These are phyloP conservation scores for Pythium phragmitis DNA, from an alignment of 352 stramenopile species.

Conservation along the genomic window DNA sequence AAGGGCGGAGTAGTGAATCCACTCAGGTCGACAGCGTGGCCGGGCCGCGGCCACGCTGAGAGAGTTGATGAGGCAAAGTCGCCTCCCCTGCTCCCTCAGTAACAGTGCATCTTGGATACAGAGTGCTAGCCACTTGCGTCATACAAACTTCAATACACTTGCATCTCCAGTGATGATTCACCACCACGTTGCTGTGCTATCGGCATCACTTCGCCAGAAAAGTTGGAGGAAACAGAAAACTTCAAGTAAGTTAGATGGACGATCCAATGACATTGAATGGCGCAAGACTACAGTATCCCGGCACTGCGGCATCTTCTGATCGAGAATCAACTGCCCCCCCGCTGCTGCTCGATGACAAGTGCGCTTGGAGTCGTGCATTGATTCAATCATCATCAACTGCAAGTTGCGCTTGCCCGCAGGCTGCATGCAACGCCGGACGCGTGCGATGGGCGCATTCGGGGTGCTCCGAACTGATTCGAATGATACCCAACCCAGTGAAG, in stretches of 20 bases:
- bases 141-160: not conserved
- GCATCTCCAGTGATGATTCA: too few species aligned
- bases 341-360: not conserved
- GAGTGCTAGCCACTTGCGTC: not conserved
- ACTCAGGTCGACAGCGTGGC: not conserved
- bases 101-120: not conserved
- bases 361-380: not conserved
- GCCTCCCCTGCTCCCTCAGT: too few species aligned
- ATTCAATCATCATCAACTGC: conserved; percentile 3
- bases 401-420: not conserved
- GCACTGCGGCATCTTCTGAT: too few species aligned
- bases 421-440: not conserved
- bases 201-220: too few species aligned
- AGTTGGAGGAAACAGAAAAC: too few species aligned
- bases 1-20: not conserved
- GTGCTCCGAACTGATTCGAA: not conserved
- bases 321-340: too few species aligned
- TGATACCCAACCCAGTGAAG: not conserved
- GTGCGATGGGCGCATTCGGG: conserved; percentile 1
- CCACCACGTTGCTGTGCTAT: too few species aligned
- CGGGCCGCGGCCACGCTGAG: too few species aligned
- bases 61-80: too few species aligned
- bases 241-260: too few species aligned
- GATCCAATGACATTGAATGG: not conserved
- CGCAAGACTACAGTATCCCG: too few species aligned